Conservation (phyloP, 345 rosid species). For the Salix brachista region DNA sequence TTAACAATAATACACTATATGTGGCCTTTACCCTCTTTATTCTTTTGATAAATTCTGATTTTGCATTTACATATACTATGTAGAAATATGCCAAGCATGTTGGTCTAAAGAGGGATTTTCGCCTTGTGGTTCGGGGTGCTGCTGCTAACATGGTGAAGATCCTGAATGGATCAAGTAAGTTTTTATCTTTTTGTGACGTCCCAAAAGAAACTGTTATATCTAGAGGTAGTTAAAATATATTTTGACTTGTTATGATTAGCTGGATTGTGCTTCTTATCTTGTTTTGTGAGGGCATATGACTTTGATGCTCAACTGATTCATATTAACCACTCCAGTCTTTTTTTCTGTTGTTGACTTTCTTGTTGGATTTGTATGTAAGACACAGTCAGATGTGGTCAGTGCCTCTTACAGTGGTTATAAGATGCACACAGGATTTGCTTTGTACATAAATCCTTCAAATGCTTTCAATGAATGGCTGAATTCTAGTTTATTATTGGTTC, state of each 20-base stretch:
- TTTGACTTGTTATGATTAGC: neutral
- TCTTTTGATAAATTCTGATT: conserved; percentile 25
- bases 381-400: neutral
- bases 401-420: neutral
- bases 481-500: neutral
- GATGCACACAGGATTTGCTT: neutral
- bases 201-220: neutral
- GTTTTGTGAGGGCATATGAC: neutral
- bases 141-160: conserved; percentile 91
- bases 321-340: neutral
- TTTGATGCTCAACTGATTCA: neutral
- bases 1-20: neutral
- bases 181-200: conserved; percentile 15
- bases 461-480: neutral
- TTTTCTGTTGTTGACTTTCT: neutral
- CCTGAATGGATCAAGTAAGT: conserved; percentile 74
- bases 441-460: neutral
- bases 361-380: neutral
- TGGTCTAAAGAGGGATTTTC: conserved; percentile 91
- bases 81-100: conserved; percentile 88
- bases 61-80: conserved; percentile 13
- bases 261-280: neutral
- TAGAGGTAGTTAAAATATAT: neutral
- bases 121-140: conserved; percentile 91
- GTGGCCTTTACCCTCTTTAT: conserved; percentile 8